phyloP scores from a whole-genome alignment of 2,329 filamentous ascomycete species.

The Ascochyta rabiei region DNA sequence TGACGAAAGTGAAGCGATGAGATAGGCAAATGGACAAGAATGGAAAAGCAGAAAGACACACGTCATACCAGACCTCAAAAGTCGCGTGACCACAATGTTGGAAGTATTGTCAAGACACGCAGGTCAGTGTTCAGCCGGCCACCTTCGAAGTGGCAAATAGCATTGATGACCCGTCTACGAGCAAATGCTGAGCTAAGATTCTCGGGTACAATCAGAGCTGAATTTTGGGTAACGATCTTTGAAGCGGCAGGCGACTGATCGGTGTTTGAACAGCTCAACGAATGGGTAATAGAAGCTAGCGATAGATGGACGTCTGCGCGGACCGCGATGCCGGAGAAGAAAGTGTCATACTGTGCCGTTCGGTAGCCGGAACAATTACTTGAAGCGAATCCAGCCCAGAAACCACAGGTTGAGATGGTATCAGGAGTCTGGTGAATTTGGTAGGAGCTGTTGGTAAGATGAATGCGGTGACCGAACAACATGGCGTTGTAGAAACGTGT shows the following conservation, averaged over 20 bases:
- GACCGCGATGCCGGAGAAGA: neutral
- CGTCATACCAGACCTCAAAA: neutral
- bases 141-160: neutral
- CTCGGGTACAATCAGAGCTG: too few relatives aligned
- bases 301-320: neutral
- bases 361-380: neutral
- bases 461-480: neutral
- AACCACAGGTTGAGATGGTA: neutral
- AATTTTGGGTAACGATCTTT: neutral
- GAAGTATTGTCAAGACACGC: neutral
- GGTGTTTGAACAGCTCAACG: neutral
- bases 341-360: conserved; percentile 1
- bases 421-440: neutral
- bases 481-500: neutral
- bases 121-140: neutral
- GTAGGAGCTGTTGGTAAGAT: neutral
- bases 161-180: neutral
- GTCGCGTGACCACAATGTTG: neutral
- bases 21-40: neutral
- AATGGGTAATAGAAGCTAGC: neutral
- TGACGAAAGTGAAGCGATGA: neutral
- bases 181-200: neutral
- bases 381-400: neutral
- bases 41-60: neutral
- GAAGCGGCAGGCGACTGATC: neutral